Evolutionary conservation across 371 early-diverging fungal species (phyloP).

Genomic region (Globomyces sp.): DNA sequence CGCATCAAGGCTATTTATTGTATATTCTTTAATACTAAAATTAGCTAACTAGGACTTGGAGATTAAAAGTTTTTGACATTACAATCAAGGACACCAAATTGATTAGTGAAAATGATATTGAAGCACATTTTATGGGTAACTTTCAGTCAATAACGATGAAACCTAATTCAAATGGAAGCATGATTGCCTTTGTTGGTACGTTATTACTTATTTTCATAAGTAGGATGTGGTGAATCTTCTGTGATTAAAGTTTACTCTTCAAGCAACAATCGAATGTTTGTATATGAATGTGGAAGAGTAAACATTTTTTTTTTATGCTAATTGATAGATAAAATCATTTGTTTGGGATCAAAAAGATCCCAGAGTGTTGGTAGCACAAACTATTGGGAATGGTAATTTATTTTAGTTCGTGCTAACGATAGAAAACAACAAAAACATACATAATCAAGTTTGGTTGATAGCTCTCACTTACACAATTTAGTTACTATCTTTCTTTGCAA

Average conservation of each 20-base stretch:
- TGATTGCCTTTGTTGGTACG: conserved; percentile 4
- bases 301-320: neutral
- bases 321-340: conserved; percentile 5
- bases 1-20: conserved; percentile 3
- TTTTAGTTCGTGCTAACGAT: too few relatives aligned
- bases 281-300: conserved; percentile 13
- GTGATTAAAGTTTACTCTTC: neutral
- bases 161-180: neutral
- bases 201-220: neutral
- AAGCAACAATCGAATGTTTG: neutral
- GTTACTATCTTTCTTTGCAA: conserved; percentile 39
- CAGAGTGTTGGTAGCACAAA: conserved; percentile 12
- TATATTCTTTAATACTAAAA: neutral
- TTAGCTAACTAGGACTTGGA: conserved; percentile 29
- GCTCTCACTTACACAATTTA: neutral
- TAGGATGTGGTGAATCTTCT: neutral
- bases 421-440: too few relatives aligned
- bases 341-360: conserved; percentile 43
- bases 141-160: conserved; percentile 1
- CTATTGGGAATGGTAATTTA: too few relatives aligned
- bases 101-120: neutral
- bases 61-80: conserved; percentile 33
- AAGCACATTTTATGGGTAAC: conserved; percentile 2
- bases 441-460: too few relatives aligned
- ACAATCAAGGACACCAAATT: conserved; percentile 27